Conservation (phyloP, 768 basidiomycete species). For the Termitomyces sp. region DNA sequence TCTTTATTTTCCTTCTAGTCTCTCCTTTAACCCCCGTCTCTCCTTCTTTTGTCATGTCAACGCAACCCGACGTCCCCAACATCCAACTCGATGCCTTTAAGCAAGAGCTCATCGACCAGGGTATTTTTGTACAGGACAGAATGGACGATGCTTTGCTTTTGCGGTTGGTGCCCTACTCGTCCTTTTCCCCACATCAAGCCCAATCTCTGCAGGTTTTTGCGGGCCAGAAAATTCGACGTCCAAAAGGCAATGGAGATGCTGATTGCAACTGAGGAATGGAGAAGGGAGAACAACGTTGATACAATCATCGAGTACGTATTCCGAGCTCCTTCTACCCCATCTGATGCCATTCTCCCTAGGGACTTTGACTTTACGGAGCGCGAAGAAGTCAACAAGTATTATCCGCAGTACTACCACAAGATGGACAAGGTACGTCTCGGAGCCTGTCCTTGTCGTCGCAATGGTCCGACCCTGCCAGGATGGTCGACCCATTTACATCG, state of each 20-base stretch:
- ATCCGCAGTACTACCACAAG: conserved; percentile 96
- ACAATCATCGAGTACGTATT: conserved; percentile 57
- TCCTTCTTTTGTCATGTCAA: background rate
- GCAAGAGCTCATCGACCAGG: conserved; percentile 56
- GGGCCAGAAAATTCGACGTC: conserved; percentile 92
- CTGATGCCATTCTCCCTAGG: conserved; percentile 29
- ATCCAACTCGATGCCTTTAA: conserved; percentile 61
- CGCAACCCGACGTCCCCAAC: conserved; percentile 39
- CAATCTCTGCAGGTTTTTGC: conserved; percentile 59
- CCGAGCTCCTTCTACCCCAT: background rate
- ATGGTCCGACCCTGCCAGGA: conserved; percentile 46
- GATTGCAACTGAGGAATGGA: conserved; percentile 79
- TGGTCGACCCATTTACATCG: conserved; percentile 93
- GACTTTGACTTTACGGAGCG: conserved; percentile 87
- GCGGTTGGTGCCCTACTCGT: conserved; percentile 29
- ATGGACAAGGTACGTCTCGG: conserved; percentile 74
- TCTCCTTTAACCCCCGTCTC: background rate
- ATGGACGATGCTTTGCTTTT: conserved; percentile 70
- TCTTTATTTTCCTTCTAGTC: too few relatives aligned
- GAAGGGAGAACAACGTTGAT: conserved; percentile 79
- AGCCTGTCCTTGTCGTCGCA: background rate
- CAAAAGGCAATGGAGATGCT: conserved; percentile 82
- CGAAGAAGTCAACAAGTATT: conserved; percentile 80
- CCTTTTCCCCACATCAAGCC: background rate
- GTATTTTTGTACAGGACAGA: conserved; percentile 52